phyloP scores from a whole-genome alignment of 306 rosid genomes.

The Amphicarpaea edgeworthii region DNA sequence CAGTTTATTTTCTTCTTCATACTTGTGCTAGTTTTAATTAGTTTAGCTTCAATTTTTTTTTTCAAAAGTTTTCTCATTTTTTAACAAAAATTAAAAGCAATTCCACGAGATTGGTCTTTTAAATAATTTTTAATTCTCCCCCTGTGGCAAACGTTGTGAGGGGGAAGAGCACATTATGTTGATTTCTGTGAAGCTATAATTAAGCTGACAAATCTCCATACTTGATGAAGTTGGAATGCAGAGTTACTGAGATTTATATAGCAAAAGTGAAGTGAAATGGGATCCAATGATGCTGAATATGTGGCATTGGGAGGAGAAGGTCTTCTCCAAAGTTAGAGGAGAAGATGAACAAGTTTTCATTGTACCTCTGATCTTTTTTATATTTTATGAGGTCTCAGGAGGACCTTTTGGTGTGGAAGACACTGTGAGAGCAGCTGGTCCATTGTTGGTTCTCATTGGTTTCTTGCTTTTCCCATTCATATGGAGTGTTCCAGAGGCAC shows the following conservation, averaged over 20 bases:
- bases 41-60: too few species aligned
- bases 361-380: constrained; percentile 59
- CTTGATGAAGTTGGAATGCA: constrained; percentile 34
- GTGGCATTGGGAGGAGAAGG: constrained; percentile 24
- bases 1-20: too few species aligned
- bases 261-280: constrained; percentile 37
- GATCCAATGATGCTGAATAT: constrained; percentile 40
- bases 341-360: constrained; percentile 42
- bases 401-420: constrained; percentile 78
- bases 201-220: neutral
- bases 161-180: neutral
- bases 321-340: constrained; percentile 24
- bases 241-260: constrained; percentile 1
- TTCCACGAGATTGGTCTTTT: neutral
- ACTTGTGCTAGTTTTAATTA: too few species aligned
- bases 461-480: constrained; percentile 61
- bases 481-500: constrained; percentile 80
- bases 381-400: constrained; percentile 77
- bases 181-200: neutral
- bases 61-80: too few species aligned
- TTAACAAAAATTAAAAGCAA: too few species aligned
- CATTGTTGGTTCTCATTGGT: constrained; percentile 63
- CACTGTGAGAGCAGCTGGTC: constrained; percentile 70
- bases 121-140: neutral
- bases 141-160: neutral